Conservation (phyloP, 495 filamentous ascomycete species). For the Cercophora scortea region DNA sequence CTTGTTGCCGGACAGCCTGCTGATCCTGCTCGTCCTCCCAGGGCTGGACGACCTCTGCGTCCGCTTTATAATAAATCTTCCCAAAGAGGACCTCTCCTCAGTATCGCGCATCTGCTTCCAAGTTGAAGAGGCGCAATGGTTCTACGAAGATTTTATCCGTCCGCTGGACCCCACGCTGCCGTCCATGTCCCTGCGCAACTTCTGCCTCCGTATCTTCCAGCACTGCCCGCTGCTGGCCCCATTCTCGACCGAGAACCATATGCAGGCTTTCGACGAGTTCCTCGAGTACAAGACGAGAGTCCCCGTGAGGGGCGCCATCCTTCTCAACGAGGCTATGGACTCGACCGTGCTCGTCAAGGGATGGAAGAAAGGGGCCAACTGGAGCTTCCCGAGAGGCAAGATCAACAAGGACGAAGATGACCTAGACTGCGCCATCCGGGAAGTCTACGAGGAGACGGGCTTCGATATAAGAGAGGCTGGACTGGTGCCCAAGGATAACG, state of each 20-base stretch:
- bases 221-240: constrained; percentile 82
- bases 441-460: constrained; percentile 94
- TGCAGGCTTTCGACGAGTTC: constrained; percentile 79
- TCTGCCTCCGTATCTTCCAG: constrained; percentile 81
- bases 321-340: constrained; percentile 88
- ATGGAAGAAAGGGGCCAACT: constrained; percentile 92
- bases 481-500: constrained; percentile 57
- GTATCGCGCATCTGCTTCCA: constrained; percentile 96
- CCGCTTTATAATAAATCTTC: constrained; percentile 92
- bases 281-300: constrained; percentile 88
- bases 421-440: constrained; percentile 82
- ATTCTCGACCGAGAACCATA: constrained; percentile 69
- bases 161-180: constrained; percentile 79
- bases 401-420: constrained; percentile 96
- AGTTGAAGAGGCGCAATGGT: constrained; percentile 99
- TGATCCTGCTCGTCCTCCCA: constrained; percentile 29
- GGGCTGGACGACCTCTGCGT: constrained; percentile 95
- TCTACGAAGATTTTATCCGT: constrained; percentile 98
- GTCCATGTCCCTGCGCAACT: constrained; percentile 71
- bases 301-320: constrained; percentile 85
- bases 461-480: constrained; percentile 70
- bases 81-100: constrained; percentile 77
- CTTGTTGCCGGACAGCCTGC: constrained; percentile 3
- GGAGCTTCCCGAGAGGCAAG: constrained; percentile 95
- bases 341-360: constrained; percentile 87